Conservation (phyloP, 1,139 yeast genomes). For the Hansenula anomala region DNA sequence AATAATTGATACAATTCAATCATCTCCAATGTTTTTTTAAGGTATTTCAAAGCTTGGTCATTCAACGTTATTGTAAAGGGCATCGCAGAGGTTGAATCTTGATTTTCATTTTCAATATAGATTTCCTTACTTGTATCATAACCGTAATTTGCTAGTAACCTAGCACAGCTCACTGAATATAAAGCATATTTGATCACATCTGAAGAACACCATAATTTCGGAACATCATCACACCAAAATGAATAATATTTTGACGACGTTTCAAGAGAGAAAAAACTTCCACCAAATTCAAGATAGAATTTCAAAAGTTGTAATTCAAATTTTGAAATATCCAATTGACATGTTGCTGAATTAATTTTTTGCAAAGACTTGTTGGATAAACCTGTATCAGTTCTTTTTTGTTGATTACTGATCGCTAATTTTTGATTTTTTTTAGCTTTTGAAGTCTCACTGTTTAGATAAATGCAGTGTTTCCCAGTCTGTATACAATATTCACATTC, state of each 20-base stretch:
- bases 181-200: slow-evolving; percentile 12
- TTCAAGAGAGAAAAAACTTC: slow-evolving; percentile 14
- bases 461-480: slow-evolving; percentile 15
- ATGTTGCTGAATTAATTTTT: slow-evolving; percentile 1
- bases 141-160: slow-evolving; percentile 6
- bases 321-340: slow-evolving; percentile 1
- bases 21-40: too few species aligned
- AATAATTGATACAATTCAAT: too few species aligned
- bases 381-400: too few species aligned
- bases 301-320: slow-evolving; percentile 3
- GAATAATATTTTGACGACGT: slow-evolving; percentile 5
- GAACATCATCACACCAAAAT: slow-evolving; percentile 15
- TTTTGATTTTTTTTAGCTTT: too few species aligned
- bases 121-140: too few species aligned
- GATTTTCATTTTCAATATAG: too few species aligned
- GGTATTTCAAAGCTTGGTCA: too few species aligned
- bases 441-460: too few species aligned
- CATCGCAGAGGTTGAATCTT: too few species aligned
- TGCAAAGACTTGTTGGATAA: too few species aligned
- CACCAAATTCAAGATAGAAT: slow-evolving; percentile 14
- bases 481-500: slow-evolving; percentile 53
- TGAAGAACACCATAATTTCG: slow-evolving; percentile 13
- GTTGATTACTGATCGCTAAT: too few species aligned
- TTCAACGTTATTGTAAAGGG: too few species aligned
- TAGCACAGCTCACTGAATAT: slow-evolving; percentile 15